Base-by-base conservation (phyloP, 2,329 filamentous ascomycete species). In the Xylaria hypoxylon region DNA sequence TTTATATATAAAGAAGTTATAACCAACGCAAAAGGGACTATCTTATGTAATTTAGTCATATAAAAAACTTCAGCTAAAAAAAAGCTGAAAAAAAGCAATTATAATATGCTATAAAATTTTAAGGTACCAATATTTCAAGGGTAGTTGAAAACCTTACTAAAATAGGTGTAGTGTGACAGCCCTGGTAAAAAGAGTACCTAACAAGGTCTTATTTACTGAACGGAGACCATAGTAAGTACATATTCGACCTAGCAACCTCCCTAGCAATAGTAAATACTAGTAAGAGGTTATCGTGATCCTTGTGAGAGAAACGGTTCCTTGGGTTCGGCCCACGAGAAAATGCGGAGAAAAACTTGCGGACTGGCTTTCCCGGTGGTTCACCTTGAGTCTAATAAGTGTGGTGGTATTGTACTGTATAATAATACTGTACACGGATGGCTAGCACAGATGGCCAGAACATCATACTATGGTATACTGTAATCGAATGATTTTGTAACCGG, bases 401-500 rank as follows among this genome's bases (percentile, higher is more conserved):
- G n/a, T n/a, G n/a, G 51, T 17, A 33, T 11, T 15, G 28, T 51
- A 51, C 17, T 35, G 50, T 52, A 52, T 15, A 35, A 24, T 17
- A 13, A 10, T 51, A 19, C n/a, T 52, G 42, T 19, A 13, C 10
- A 2, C 15, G 5, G 35, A 3, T 38, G 13, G 31, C n/a, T 35
- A 38, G 7, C 24, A 8, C 33, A 26, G 33, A 55, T 60, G 51
- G 60, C 56, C 33, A 67, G 40, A 47, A 52, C 5, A 50, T 51
- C 44, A 42, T 24, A 38, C 13, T 52, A 52, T 8, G 42, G 51
- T 33, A 42, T 24, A 38, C 13, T 52, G 40, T 5, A 45, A 64
- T 59, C 61, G 53, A 58, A 59, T 38, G 61, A 64, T 59, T 56
- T 19, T 55, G 58, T n/a, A 44, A 61, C 57, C 45, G 31, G 53